phyloP scores from a whole-genome alignment of 2,329 filamentous ascomycete species.

The Verticillium klebahnii region DNA sequence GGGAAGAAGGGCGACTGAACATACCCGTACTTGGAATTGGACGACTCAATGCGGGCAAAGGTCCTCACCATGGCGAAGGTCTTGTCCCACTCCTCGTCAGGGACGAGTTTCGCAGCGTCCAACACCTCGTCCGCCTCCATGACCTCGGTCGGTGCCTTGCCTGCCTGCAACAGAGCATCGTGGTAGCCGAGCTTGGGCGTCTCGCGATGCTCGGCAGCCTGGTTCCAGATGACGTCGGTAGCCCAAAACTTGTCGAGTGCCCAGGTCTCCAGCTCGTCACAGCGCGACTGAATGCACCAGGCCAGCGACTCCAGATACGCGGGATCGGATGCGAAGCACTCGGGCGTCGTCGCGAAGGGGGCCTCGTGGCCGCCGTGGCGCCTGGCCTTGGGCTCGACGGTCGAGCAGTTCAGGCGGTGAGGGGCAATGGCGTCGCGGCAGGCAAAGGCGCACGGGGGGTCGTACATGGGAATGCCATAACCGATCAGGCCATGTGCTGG shows the following conservation, averaged over 20 bases:
- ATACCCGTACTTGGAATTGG: neutral
- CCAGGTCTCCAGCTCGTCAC: slow-evolving; percentile 10
- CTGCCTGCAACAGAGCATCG: neutral
- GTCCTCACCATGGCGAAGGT: slow-evolving; percentile 2
- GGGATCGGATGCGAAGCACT: slow-evolving; percentile 19
- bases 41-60: neutral
- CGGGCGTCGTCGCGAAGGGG: slow-evolving; percentile 11
- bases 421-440: slow-evolving; percentile 17
- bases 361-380: slow-evolving; percentile 9
- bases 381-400: neutral
- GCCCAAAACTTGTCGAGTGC: slow-evolving; percentile 6
- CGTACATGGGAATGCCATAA: slow-evolving; percentile 9
- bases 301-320: slow-evolving; percentile 19
- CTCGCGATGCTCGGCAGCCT: neutral
- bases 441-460: slow-evolving; percentile 22
- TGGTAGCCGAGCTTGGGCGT: neutral
- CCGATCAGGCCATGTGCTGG: slow-evolving; percentile 9
- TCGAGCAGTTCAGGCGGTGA: slow-evolving; percentile 18
- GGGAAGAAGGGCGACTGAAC: neutral
- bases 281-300: slow-evolving; percentile 21
- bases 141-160: neutral
- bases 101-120: slow-evolving; percentile 26
- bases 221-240: neutral
- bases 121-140: slow-evolving; percentile 5
- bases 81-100: slow-evolving; percentile 20